Percentiles rank a stretch among this genome's conserved stretches.
phyloP scores from a whole-genome alignment of 257 asterid genomes.

The Solanum verrucosum region DNA sequence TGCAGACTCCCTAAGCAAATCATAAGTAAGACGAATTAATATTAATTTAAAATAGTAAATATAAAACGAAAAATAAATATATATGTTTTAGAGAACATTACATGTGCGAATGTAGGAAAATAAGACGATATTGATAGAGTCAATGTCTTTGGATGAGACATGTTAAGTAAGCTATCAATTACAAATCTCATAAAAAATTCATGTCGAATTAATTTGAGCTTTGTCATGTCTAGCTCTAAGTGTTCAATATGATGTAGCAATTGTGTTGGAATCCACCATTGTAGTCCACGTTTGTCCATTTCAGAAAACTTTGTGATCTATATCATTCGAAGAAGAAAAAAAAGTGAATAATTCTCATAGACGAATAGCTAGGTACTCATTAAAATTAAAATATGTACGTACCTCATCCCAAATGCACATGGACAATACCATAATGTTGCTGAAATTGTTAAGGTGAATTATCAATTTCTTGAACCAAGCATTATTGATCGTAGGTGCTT shows the following conservation, averaged over 20 bases:
- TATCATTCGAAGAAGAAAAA: not conserved
- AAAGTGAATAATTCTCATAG: not conserved
- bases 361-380: not conserved
- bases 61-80: not conserved
- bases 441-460: not conserved
- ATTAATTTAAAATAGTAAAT: too few relatives aligned
- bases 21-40: too few relatives aligned
- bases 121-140: not conserved
- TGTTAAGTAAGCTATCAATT: not conserved
- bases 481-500: not conserved
- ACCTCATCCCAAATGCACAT: not conserved
- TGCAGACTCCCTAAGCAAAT: not conserved
- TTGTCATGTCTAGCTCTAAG: not conserved
- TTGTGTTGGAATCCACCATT: not conserved
- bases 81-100: not conserved
- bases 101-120: not conserved
- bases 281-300: not conserved
- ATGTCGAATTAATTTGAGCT: not conserved
- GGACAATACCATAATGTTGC: not conserved
- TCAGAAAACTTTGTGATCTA: not conserved
- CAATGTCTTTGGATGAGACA: not conserved
- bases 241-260: not conserved
- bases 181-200: not conserved
- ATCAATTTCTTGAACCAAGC: not conserved
- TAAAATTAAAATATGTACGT: not conserved